phyloP scores from a whole-genome alignment of 768 basidiomycete species.

The Trametes cubensis region DNA sequence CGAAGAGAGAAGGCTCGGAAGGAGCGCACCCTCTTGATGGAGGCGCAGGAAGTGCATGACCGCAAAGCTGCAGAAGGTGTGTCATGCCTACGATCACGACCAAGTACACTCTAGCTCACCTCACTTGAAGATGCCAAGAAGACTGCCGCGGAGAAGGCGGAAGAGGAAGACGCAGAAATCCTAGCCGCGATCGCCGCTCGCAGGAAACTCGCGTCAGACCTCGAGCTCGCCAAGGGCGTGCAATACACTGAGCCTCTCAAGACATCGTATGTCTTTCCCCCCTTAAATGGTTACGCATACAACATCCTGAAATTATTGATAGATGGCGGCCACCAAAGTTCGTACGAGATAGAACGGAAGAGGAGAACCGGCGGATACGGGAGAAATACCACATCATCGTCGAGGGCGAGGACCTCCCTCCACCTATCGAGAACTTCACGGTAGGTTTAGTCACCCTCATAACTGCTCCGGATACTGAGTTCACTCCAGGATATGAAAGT shows the following conservation, averaged over 20 bases:
- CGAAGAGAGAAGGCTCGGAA: constrained; percentile 74
- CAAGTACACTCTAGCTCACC: background rate
- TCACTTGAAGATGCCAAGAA: constrained; percentile 75
- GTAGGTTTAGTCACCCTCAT: constrained; percentile 41
- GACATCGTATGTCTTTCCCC: constrained; percentile 60
- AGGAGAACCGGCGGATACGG: constrained; percentile 72
- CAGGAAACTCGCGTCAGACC: constrained; percentile 87
- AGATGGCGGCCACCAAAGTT: constrained; percentile 91
- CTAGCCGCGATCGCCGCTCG: constrained; percentile 89
- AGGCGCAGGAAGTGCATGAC: constrained; percentile 94
- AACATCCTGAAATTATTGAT: background rate
- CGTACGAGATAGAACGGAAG: constrained; percentile 69
- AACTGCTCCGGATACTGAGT: constrained; percentile 3
- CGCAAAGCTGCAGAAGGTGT: constrained; percentile 80
- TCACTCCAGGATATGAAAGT: constrained; percentile 91
- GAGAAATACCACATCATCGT: constrained; percentile 93
- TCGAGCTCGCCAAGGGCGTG: constrained; percentile 93
- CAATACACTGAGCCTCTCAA: constrained; percentile 84
- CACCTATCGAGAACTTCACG: constrained; percentile 87
- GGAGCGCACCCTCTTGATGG: constrained; percentile 85
- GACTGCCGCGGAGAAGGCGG: constrained; percentile 80
- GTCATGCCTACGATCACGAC: constrained; percentile 14
- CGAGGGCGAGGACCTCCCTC: constrained; percentile 93
- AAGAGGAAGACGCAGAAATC: constrained; percentile 90
- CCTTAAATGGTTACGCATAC: constrained; percentile 5